Evolutionary conservation across 306 rosid species (phyloP).

Genomic region (Cajanus cajan): DNA sequence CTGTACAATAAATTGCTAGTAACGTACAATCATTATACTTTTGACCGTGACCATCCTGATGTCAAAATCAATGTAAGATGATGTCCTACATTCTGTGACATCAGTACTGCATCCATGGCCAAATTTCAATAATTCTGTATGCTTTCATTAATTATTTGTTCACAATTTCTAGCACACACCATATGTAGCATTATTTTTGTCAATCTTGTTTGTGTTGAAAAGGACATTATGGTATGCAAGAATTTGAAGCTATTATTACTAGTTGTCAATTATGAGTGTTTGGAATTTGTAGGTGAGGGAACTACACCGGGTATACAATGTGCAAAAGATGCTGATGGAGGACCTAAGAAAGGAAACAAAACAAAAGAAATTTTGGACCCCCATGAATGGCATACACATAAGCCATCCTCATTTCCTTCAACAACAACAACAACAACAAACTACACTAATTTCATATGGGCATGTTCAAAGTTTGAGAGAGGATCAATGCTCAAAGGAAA

Average conservation of each 20-base stretch:
- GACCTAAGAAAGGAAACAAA: slow-evolving; percentile 52
- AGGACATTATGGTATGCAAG: neutral
- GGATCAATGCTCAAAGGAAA: slow-evolving; percentile 57
- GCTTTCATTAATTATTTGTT: neutral
- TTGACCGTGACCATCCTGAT: neutral
- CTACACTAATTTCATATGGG: slow-evolving; percentile 31
- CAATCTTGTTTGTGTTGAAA: slow-evolving; percentile 7
- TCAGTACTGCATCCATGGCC: slow-evolving; percentile 7
- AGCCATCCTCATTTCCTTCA: slow-evolving; percentile 41
- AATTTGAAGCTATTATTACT: slow-evolving; percentile 8
- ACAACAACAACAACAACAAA: slow-evolving; percentile 27
- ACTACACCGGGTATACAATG: slow-evolving; percentile 76
- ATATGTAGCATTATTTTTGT: neutral
- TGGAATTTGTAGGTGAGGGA: slow-evolving; percentile 67
- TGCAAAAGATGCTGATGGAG: slow-evolving; percentile 77
- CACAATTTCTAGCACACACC: neutral
- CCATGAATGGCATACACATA: slow-evolving; percentile 40
- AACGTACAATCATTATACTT: slow-evolving; percentile 5
- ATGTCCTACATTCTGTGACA: slow-evolving; percentile 4
- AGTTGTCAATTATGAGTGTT: slow-evolving; percentile 3
- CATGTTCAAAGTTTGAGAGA: slow-evolving; percentile 51
- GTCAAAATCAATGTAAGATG: slow-evolving; percentile 5
- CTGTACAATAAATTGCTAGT: neutral
- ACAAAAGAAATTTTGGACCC: slow-evolving; percentile 44
- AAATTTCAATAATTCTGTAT: neutral